A percentile compares a stretch with the other conserved stretches of the same genome.
phyloP scores from a whole-genome alignment of 331 rosid species.

The Pyracantha coccinea region DNA sequence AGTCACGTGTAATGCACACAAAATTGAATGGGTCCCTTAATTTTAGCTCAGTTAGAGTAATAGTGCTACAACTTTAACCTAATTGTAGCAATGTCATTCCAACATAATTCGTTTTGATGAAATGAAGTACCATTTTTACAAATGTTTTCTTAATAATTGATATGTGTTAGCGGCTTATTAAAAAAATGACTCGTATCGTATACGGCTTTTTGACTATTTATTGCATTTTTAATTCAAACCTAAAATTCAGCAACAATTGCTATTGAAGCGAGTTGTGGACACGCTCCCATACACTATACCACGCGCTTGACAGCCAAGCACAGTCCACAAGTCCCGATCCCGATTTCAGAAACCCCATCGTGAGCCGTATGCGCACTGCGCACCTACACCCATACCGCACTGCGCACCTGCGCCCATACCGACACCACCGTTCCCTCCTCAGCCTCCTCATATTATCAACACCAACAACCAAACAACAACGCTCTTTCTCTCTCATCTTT shows the following conservation, averaged over 20 bases:
- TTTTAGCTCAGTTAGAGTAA: rapidly evolving
- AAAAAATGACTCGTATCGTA: too few species aligned
- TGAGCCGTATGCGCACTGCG: conserved; percentile 24
- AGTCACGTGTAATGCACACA: too few species aligned
- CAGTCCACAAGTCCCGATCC: not conserved
- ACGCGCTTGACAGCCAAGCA: not conserved
- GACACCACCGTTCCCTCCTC: conserved; percentile 15
- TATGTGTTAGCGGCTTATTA: too few species aligned
- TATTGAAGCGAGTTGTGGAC: conserved; percentile 1
- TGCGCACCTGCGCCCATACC: conserved; percentile 6
- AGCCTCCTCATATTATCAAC: not conserved
- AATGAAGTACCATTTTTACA: too few species aligned
- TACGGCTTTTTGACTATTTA: too few species aligned
- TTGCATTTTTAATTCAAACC: too few species aligned
- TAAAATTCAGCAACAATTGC: not conserved
- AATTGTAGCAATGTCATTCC: too few species aligned
- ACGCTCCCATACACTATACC: not conserved
- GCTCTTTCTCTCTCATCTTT: not conserved
- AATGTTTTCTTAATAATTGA: too few species aligned
- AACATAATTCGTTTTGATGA: rapidly evolving
- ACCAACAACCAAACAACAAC: not conserved
- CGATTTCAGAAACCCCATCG: not conserved
- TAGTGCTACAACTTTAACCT: rapidly evolving
- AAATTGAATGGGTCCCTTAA: rapidly evolving
- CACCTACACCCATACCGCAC: conserved; percentile 10